Evolutionary conservation across 805 yeast species (phyloP).

Genomic region (Suhomyces sp.): DNA sequence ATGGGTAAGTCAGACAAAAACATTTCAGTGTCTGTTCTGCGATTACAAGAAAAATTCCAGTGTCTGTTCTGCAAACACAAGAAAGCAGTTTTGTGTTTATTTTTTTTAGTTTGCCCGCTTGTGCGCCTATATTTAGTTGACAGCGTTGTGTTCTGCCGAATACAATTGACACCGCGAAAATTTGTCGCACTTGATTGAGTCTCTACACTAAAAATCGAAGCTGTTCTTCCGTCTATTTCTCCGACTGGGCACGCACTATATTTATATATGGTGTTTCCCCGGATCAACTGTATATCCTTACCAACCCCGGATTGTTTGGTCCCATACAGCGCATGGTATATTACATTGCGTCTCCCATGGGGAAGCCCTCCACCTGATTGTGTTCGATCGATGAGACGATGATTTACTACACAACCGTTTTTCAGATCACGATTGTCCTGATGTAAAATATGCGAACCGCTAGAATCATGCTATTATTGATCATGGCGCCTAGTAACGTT

Average conservation of each 20-base stretch:
- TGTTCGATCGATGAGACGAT: too few species aligned
- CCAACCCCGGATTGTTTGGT: background rate
- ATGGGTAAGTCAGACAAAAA: background rate
- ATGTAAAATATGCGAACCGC: too few species aligned
- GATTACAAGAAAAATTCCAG: background rate
- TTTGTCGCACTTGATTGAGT: background rate
- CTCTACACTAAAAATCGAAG: background rate
- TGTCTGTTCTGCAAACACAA: background rate
- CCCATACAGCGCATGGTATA: background rate
- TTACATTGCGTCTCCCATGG: background rate
- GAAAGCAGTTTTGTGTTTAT: background rate
- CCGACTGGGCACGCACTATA: background rate
- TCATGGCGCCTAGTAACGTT: too few species aligned
- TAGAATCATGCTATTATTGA: too few species aligned
- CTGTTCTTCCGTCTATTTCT: constrained; percentile 1
- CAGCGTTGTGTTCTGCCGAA: background rate
- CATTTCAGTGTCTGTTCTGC: background rate
- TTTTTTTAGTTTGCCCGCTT: background rate
- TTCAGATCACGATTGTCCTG: too few species aligned
- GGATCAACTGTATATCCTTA: background rate
- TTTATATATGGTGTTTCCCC: background rate
- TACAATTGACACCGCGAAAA: background rate
- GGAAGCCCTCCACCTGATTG: background rate
- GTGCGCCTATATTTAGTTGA: background rate
- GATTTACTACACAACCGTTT: too few species aligned